Evolutionary conservation across 495 filamentous ascomycete genomes (phyloP), one percentile per base, ranked within the genome.

Genomic region (Daldinia decipiens): DNA sequence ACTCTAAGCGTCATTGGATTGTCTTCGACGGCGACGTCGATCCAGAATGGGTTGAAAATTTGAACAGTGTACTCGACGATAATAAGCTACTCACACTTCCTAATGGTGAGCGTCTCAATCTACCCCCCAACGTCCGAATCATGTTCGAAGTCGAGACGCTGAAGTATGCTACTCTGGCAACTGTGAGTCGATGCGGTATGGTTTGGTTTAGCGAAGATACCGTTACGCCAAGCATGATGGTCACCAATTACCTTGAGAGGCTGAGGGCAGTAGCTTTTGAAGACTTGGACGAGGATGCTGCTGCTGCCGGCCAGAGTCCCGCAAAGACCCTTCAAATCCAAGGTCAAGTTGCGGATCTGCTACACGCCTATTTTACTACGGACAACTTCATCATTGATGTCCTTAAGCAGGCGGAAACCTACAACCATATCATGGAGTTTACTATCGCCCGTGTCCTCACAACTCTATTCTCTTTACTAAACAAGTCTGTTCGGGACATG

Each of bases 61-160:
- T 99, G 82, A 99, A 99, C 89, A 97, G 93, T 86, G 95, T 99
- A 57, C 86, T 99, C 43, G 95, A 99, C 74, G 95, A 99, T 83
- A 99, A 99, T 82, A 98, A 98, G 77, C 85, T 99, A 12, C 84
- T 99, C 21, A 99, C 95, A 0, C 83, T 99, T 62, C 95, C 95
- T 13, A 99, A 99, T 74, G 95, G 95, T 77, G 95, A 99, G 80
- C 95, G 95, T 83, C 88, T 99, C 54, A 95, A 93, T 73, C 81
- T 99, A 12, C 96, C 95, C 8, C 72, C 92, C 0, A 99, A 99
- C 77, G 95, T 99, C 24, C 93, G 95, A 62, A 96, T 99, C 79
- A 96, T 99, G 93, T 99, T 99, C 68, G 95, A 99, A 82, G 95
- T 99, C 27, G 96, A 98, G 82, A 98, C 89, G n/a, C 84, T 99